Conservation (phyloP, 352 stramenopile species). For the Pythium rhizo-oryzae region DNA sequence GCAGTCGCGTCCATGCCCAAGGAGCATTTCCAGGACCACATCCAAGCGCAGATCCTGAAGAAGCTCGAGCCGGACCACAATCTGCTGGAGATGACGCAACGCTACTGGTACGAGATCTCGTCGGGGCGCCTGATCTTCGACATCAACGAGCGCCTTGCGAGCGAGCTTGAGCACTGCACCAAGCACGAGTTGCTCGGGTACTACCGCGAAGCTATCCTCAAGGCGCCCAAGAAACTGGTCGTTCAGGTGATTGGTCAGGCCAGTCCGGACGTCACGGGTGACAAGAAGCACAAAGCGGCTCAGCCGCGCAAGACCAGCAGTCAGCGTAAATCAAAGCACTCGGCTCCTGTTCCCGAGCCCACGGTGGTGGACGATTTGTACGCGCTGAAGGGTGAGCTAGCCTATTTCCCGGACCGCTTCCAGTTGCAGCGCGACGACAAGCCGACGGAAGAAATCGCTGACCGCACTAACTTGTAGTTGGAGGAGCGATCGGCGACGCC, state of each 20-base stretch:
- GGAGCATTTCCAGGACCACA: constrained; percentile 79
- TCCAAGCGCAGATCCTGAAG: constrained; percentile 77
- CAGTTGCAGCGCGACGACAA: constrained; percentile 25
- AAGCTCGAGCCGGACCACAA: constrained; percentile 85
- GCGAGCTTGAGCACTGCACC: constrained; percentile 66
- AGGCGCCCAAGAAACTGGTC: constrained; percentile 63
- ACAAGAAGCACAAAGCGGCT: constrained; percentile 26
- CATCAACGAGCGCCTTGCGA: constrained; percentile 71
- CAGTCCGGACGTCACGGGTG: constrained; percentile 26
- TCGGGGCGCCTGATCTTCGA: constrained; percentile 73
- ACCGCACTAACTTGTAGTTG: constrained; percentile 9
- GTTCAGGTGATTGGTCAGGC: constrained; percentile 65
- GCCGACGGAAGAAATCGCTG: not conserved
- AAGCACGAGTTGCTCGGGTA: constrained; percentile 63
- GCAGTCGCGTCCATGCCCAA: constrained; percentile 70
- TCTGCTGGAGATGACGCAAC: constrained; percentile 71
- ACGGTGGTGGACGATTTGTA: constrained; percentile 50
- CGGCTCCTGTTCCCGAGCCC: constrained; percentile 15
- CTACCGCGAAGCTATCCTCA: constrained; percentile 68
- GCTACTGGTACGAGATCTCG: constrained; percentile 84
- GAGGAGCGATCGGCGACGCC: not conserved
- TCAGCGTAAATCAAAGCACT: constrained; percentile 22
- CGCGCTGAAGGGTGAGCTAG: constrained; percentile 59
- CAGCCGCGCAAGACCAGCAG: constrained; percentile 32
- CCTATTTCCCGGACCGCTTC: constrained; percentile 48